Evolutionary conservation across 192 early-diverging fungal genomes (phyloP), one percentile per base, ranked within the genome.

Genomic region (Coemansia furcata): DNA sequence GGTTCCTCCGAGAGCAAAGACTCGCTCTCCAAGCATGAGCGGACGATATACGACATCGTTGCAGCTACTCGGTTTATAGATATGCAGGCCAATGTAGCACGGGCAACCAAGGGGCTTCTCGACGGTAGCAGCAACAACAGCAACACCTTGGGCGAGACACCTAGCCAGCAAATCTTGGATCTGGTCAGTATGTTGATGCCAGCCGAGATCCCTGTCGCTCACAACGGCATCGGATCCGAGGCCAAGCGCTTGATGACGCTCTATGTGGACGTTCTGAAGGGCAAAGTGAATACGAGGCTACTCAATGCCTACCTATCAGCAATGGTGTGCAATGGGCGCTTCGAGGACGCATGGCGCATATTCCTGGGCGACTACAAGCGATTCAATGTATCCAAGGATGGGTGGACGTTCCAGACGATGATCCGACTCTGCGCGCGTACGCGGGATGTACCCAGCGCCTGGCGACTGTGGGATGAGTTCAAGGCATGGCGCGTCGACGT

Each of bases 381-480:
- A 67, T 76, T 80, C 44, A 46, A 68, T 1, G 63, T 87, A 50
- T 57, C 72, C 11, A 84, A 78, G 30, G 85, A 88, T 67, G 88
- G 88, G 26, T 89, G 85, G 83, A 89, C 87, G 8, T 91, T 84
- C 70, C 62, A 84, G 32, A 74, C 72, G 21, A 76, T 87, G 62
- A 80, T 93, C 14, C 72, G 79, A 14, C 73, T 80, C 6, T 91
- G 90, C 47, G 88, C 87, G 55, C 65, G 84, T n/a, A 86, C 84
- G 23, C 87, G 87, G 55, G 73, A 87, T 60, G 69, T 85, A 10
- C 79, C 86, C 12, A 78, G 86, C n/a, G 86, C 88, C 11, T 88
- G 86, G 73, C 85, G 83, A 11, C 82, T 91, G 11, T 93, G 90
- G 86, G 71, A 85, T 54, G 87, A 90, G 55, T 89, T 85, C 77